These are phyloP conservation scores for Ogataea siamensis DNA, from an alignment of 805 yeast species.

Conservation along the genomic window DNA sequence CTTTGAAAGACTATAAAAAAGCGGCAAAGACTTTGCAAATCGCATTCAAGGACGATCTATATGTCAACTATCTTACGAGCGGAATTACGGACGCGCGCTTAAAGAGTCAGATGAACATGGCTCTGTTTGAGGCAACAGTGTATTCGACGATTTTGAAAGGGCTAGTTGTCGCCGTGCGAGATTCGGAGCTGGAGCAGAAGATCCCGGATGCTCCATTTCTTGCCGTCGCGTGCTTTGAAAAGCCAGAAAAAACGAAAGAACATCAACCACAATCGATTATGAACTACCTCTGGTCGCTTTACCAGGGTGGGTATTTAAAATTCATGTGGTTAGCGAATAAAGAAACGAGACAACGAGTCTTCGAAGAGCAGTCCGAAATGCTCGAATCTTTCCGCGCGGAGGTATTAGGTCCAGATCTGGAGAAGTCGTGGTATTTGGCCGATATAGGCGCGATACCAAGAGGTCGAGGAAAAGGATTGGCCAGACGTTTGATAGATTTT, in stretches of 20 bases:
- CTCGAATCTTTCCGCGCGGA: constrained; percentile 43
- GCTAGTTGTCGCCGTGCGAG: constrained; percentile 49
- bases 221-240: constrained; percentile 53
- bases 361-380: constrained; percentile 48
- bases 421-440: constrained; percentile 52
- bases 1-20: constrained; percentile 46
- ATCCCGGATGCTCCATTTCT: constrained; percentile 45
- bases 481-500: constrained; percentile 48
- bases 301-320: constrained; percentile 34
- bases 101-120: constrained; percentile 44
- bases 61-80: constrained; percentile 48
- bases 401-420: constrained; percentile 41
- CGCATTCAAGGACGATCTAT: constrained; percentile 55
- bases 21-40: constrained; percentile 53
- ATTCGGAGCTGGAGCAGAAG: constrained; percentile 41
- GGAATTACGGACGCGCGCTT: constrained; percentile 35
- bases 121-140: constrained; percentile 52
- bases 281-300: constrained; percentile 34
- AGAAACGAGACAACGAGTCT: constrained; percentile 48
- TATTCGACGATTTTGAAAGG: constrained; percentile 52
- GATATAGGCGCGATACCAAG: constrained; percentile 58
- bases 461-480: constrained; percentile 60
- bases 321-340: constrained; percentile 36
- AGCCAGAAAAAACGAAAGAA: constrained; percentile 25
- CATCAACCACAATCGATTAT: constrained; percentile 30